phyloP scores from a whole-genome alignment of 192 early-diverging fungal species.

The Jimgerdemannia flammicorona region DNA sequence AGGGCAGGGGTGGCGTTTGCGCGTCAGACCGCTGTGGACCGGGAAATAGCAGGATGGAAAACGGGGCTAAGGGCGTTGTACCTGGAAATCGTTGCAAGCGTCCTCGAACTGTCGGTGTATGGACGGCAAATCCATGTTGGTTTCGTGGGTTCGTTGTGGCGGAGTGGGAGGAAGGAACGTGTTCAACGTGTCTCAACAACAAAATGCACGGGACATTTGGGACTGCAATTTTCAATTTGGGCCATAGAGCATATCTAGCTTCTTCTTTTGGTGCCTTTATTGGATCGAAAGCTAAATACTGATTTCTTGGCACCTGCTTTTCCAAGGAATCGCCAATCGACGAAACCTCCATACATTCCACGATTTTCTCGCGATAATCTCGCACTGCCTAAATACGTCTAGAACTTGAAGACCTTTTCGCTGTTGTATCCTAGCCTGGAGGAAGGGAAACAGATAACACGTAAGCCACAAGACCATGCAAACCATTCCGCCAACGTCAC shows the following conservation, averaged over 20 bases:
- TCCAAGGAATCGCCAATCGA: too few relatives aligned
- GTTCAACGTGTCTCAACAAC: not conserved
- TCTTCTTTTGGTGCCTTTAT: too few relatives aligned
- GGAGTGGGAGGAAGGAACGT: not conserved
- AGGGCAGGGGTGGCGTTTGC: not conserved
- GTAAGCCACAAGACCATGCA: not conserved
- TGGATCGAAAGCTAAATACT: too few relatives aligned
- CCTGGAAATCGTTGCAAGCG: constrained; percentile 51
- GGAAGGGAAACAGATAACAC: not conserved
- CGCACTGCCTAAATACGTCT: not conserved
- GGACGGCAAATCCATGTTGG: constrained; percentile 34
- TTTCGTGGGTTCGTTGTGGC: constrained; percentile 4
- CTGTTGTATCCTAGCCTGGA: constrained; percentile 41
- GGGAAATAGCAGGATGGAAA: not conserved
- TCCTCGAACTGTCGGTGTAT: constrained; percentile 44
- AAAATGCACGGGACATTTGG: not conserved
- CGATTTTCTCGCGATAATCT: too few relatives aligned
- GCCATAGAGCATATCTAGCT: too few relatives aligned
- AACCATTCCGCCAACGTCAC: not conserved
- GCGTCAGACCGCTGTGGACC: not conserved
- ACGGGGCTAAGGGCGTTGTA: constrained; percentile 7
- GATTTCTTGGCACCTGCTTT: too few relatives aligned
- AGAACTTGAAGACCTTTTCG: constrained; percentile 41
- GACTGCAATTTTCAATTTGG: not conserved
- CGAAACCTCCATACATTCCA: too few relatives aligned